Conservation (phyloP, 1,284 basidiomycete genomes). For the Cutaneotrichosporon sp. region DNA sequence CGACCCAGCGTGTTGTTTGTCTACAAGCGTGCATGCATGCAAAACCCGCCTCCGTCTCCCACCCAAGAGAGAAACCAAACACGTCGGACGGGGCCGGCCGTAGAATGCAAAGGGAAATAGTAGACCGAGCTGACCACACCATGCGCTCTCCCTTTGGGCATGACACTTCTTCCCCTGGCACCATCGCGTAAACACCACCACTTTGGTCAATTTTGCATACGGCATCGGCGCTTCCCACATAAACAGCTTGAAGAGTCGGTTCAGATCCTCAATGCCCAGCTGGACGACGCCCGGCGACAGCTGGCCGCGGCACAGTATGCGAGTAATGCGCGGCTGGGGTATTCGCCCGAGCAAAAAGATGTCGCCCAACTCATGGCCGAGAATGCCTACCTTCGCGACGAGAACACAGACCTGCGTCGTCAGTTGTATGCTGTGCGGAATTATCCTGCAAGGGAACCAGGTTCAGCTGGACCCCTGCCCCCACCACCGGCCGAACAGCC, state of each 20-base stretch:
- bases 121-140: not conserved
- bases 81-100: too few relatives aligned
- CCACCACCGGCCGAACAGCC: conserved; percentile 7
- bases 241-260: conserved; percentile 41
- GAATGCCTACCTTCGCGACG: conserved; percentile 39
- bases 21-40: not conserved
- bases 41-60: too few relatives aligned
- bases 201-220: not conserved
- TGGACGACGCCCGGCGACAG: conserved; percentile 42
- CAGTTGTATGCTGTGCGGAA: conserved; percentile 34
- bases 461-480: conserved; percentile 6
- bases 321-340: conserved; percentile 12
- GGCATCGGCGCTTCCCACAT: not conserved
- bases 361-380: conserved; percentile 33
- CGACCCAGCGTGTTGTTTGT: not conserved
- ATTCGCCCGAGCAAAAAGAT: conserved; percentile 33
- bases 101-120: too few relatives aligned
- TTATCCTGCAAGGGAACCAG: conserved; percentile 10
- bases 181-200: not conserved
- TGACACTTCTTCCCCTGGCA: conserved; percentile 3
- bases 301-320: conserved; percentile 31
- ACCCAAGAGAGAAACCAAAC: too few relatives aligned
- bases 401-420: conserved; percentile 40
- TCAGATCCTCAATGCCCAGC: conserved; percentile 31
- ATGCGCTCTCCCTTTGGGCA: not conserved